These are phyloP conservation scores for Sphagnum contortum DNA, from an alignment of 225 moss, liverwort and hornwort genomes.

Conservation along the genomic window DNA sequence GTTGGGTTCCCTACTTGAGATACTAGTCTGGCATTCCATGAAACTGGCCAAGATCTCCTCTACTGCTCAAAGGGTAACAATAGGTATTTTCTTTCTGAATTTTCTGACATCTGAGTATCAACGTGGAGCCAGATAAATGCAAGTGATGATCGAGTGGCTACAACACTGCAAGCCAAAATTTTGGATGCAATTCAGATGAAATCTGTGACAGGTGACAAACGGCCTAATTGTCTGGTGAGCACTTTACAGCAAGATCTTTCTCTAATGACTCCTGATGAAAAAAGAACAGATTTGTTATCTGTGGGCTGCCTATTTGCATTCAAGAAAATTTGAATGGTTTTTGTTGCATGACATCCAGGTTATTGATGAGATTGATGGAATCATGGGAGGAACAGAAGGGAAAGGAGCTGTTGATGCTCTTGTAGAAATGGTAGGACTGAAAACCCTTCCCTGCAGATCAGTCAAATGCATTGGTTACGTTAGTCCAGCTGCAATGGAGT, in stretches of 20 bases:
- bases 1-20: constrained; percentile 16
- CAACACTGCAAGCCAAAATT: constrained; percentile 77
- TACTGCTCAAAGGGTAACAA: too few relatives aligned
- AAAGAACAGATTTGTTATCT: constrained; percentile 2
- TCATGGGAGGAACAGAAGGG: constrained; percentile 70
- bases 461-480: too few relatives aligned
- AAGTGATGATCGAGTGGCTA: constrained; percentile 88
- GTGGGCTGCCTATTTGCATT: constrained; percentile 1
- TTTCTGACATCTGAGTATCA: too few relatives aligned
- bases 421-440: constrained; percentile 61
- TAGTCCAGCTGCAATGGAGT: too few relatives aligned
- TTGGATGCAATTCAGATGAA: constrained; percentile 96
- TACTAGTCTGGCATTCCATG: too few relatives aligned
- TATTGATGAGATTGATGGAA: constrained; percentile 98
- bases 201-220: constrained; percentile 68
- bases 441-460: too few relatives aligned
- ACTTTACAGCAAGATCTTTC: background rate
- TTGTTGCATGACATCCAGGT: constrained; percentile 26
- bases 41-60: too few relatives aligned
- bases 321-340: too few relatives aligned
- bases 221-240: constrained; percentile 94
- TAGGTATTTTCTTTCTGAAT: too few relatives aligned
- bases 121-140: constrained; percentile 64
- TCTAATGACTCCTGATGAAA: background rate
- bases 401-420: constrained; percentile 84